A percentile compares a stretch with the other conserved stretches of the same genome.
phyloP scores from a whole-genome alignment of 2,329 filamentous ascomycete species.

The Leptosphaerulina australis region DNA sequence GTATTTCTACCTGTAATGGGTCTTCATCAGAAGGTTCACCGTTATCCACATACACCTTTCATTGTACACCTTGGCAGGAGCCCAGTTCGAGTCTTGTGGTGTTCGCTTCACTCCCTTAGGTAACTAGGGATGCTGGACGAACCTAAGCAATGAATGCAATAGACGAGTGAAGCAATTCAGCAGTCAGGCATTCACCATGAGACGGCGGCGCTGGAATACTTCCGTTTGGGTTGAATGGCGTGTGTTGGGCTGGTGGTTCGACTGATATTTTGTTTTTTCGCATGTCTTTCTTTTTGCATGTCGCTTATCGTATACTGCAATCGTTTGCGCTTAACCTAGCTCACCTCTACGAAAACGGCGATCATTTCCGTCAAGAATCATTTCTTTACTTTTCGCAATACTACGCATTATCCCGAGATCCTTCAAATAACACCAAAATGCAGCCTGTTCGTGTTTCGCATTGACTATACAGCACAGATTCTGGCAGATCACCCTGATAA shows the following conservation, averaged over 20 bases:
- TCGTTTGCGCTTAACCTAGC: background rate
- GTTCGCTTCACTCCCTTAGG: constrained; percentile 49
- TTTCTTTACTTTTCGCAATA: too few species aligned
- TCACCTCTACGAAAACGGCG: background rate
- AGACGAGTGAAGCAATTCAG: constrained; percentile 53
- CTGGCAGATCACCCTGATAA: too few species aligned
- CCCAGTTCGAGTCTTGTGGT: constrained; percentile 53
- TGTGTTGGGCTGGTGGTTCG: constrained; percentile 45
- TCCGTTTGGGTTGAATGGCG: constrained; percentile 44
- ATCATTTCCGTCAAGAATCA: background rate
- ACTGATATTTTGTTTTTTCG: constrained; percentile 41
- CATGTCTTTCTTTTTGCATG: constrained; percentile 10
- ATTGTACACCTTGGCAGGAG: constrained; percentile 43
- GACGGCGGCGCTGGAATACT: constrained; percentile 52
- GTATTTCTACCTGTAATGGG: constrained; percentile 49
- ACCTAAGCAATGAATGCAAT: constrained; percentile 52
- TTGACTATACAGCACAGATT: background rate
- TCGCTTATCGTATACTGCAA: background rate
- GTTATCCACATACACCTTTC: constrained; percentile 43
- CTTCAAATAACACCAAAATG: background rate
- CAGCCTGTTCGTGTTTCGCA: constrained; percentile 3
- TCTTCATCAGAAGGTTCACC: constrained; percentile 44
- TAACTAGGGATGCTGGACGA: constrained; percentile 51
- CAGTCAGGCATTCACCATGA: constrained; percentile 50
- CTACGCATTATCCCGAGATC: too few species aligned